phyloP scores from a whole-genome alignment of 805 yeast species.

The Wickerhamiella cacticola region DNA sequence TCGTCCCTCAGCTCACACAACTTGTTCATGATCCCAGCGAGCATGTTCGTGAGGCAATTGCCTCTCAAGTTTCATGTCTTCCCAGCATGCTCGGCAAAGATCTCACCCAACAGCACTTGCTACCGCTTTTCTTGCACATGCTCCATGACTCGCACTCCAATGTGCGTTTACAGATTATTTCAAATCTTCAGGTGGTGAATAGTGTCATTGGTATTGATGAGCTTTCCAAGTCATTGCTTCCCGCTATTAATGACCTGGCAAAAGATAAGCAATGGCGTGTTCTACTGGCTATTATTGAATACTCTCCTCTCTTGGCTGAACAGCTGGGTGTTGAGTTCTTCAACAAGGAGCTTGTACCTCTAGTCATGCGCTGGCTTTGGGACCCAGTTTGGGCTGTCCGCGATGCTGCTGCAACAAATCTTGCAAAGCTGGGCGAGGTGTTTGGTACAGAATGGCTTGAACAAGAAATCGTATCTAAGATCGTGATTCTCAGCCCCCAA shows the following conservation, averaged over 20 bases:
- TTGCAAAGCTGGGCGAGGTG: constrained; percentile 65
- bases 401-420: constrained; percentile 84
- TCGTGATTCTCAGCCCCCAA: constrained; percentile 44
- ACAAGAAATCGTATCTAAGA: constrained; percentile 63
- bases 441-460: constrained; percentile 95
- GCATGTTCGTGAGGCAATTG: constrained; percentile 84
- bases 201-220: constrained; percentile 87
- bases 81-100: constrained; percentile 81
- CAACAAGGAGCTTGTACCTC: constrained; percentile 77
- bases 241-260: constrained; percentile 92
- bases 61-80: constrained; percentile 72
- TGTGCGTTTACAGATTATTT: constrained; percentile 85
- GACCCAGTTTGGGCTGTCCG: constrained; percentile 94
- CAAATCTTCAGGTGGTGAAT: constrained; percentile 81
- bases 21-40: constrained; percentile 86
- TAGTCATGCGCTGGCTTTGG: constrained; percentile 97
- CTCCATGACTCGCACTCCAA: constrained; percentile 94
- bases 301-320: constrained; percentile 85
- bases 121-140: constrained; percentile 87
- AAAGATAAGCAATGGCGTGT: constrained; percentile 98
- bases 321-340: constrained; percentile 90
- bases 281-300: constrained; percentile 89
- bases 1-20: constrained; percentile 72
- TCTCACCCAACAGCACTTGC: constrained; percentile 62
- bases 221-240: constrained; percentile 74